Evolutionary conservation across 208 protist genomes (phyloP).

Genomic region (Trypanosoma brucei): DNA sequence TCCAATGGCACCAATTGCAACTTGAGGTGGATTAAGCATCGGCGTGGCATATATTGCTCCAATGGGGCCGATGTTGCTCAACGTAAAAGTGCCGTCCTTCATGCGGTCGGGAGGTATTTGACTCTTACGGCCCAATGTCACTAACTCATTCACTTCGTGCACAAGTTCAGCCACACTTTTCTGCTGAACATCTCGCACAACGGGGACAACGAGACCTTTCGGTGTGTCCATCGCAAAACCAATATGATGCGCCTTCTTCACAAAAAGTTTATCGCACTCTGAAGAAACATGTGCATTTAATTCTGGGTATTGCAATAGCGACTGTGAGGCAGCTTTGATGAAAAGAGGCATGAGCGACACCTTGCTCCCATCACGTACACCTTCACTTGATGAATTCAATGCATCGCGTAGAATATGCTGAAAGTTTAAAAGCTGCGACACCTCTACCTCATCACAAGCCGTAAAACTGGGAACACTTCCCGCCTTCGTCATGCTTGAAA

Average conservation of each 20-base stretch:
- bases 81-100: slow-evolving; percentile 90
- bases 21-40: slow-evolving; percentile 88
- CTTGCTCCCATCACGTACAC: slow-evolving; percentile 19
- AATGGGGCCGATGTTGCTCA: slow-evolving; percentile 96
- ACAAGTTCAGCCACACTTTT: slow-evolving; percentile 91
- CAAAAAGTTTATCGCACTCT: slow-evolving; percentile 58
- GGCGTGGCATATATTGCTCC: slow-evolving; percentile 92
- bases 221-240: slow-evolving; percentile 95
- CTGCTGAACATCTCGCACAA: slow-evolving; percentile 87
- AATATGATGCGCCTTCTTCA: slow-evolving; percentile 92
- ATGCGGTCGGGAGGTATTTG: slow-evolving; percentile 63
- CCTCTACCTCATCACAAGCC: slow-evolving; percentile 85
- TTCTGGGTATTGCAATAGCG: slow-evolving; percentile 80
- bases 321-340: slow-evolving; percentile 92
- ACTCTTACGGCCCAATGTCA: slow-evolving; percentile 45
- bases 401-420: slow-evolving; percentile 44
- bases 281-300: slow-evolving; percentile 77
- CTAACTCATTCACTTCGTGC: slow-evolving; percentile 85
- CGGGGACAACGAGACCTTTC: slow-evolving; percentile 93
- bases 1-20: slow-evolving; percentile 92
- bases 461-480: slow-evolving; percentile 86
- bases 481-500: slow-evolving; percentile 90
- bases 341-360: slow-evolving; percentile 94
- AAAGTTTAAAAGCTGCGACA: slow-evolving; percentile 69
- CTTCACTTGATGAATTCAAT: slow-evolving; percentile 18